A percentile compares a stretch with the other conserved stretches of the same genome.
Evolutionary conservation across 148 eudicot species (phyloP).

Genomic region (Rhododendron molle): DNA sequence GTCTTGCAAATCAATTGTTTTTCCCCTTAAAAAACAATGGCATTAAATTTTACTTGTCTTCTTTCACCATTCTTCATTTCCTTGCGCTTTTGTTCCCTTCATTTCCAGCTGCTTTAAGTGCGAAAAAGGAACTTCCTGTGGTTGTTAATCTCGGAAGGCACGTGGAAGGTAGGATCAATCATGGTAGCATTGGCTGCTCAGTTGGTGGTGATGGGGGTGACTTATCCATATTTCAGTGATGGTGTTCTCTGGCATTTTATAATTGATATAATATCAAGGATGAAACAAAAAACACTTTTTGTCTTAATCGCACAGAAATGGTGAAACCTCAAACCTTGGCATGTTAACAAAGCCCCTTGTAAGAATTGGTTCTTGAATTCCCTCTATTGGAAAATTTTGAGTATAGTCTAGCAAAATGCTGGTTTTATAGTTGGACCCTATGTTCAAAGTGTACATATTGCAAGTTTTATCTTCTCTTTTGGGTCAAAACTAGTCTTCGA

Average conservation of each 20-base stretch:
- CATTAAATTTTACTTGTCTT: not conserved
- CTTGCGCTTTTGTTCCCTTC: not conserved
- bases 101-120: not conserved
- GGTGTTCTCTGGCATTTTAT: not conserved
- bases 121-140: not conserved
- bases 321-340: constrained; percentile 3
- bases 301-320: not conserved
- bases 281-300: not conserved
- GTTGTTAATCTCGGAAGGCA: not conserved
- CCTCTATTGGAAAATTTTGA: not conserved
- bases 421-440: not conserved
- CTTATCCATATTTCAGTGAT: not conserved
- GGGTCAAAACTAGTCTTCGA: not conserved
- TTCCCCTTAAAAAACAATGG: not conserved
- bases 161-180: not conserved
- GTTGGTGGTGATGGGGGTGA: constrained; percentile 2
- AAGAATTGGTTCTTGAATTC: not conserved
- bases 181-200: not conserved
- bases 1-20: not conserved
- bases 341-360: not conserved
- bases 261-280: not conserved
- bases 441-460: not conserved
- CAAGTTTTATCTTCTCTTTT: not conserved
- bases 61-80: constrained; percentile 3
- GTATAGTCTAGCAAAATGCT: not conserved